Percentiles rank a stretch among this genome's conserved stretches.
Evolutionary conservation across 257 asterid species (phyloP).

Genomic region (Ocimum tenuiflorum): DNA sequence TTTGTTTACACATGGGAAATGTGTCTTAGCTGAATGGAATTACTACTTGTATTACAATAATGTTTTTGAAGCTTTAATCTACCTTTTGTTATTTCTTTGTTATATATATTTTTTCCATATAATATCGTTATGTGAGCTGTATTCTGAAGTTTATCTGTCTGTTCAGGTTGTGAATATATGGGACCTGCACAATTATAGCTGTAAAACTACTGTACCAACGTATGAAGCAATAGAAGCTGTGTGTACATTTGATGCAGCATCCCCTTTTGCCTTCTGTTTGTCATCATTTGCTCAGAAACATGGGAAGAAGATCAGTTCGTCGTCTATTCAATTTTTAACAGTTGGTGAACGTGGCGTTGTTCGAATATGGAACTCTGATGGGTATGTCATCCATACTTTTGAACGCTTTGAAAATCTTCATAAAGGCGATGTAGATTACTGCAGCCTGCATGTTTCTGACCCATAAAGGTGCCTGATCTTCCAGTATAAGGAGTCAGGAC

Average conservation of each 20-base stretch:
- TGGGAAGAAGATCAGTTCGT: slow-evolving; percentile 42
- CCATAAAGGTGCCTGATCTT: not conserved
- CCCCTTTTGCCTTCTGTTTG: slow-evolving; percentile 49
- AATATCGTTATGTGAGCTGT: not conserved
- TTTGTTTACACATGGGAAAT: not conserved
- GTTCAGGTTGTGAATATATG: slow-evolving; percentile 84
- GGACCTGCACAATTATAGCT: slow-evolving; percentile 73
- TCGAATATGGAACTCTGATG: slow-evolving; percentile 85
- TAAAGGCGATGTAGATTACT: not conserved
- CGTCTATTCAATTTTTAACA: slow-evolving; percentile 60
- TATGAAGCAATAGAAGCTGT: slow-evolving; percentile 86
- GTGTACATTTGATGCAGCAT: slow-evolving; percentile 48
- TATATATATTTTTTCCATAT: not conserved
- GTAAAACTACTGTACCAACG: slow-evolving; percentile 66
- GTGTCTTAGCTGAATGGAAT: not conserved
- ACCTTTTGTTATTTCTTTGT: not conserved
- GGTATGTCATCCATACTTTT: slow-evolving; percentile 38
- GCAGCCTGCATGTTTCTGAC: not conserved
- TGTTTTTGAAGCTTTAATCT: not conserved
- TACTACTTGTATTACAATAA: not conserved
- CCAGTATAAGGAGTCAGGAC: not conserved
- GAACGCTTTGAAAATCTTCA: not conserved
- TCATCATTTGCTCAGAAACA: slow-evolving; percentile 35
- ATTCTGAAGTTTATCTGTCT: slow-evolving; percentile 20
- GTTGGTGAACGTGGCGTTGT: slow-evolving; percentile 96